Percentiles rank a stretch among this genome's conserved stretches.
Conservation (phyloP, 2,329 filamentous ascomycete species). For the Fragosphaeria purpurea region DNA sequence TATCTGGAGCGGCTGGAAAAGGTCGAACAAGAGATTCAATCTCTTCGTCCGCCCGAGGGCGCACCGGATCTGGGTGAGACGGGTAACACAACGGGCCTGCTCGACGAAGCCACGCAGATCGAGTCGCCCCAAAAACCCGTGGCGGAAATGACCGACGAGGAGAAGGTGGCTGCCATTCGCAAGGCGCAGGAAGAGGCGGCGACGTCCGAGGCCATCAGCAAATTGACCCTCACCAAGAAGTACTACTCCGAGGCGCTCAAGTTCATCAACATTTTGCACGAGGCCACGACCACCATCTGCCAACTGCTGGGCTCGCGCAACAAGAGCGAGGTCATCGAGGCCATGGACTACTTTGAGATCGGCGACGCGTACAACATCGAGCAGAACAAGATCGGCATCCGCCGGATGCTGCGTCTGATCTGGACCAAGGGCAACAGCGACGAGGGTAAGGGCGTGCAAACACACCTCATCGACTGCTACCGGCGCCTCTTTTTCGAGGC, state of each 20-base stretch:
- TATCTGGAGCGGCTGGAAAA: conserved; percentile 76
- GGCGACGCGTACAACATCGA: conserved; percentile 95
- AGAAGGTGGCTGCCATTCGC: conserved; percentile 60
- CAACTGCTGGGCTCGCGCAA: conserved; percentile 89
- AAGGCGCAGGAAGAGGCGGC: conserved; percentile 81
- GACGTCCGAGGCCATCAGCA: conserved; percentile 78
- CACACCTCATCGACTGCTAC: conserved; percentile 94
- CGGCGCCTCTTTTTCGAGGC: conserved; percentile 93
- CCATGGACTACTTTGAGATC: conserved; percentile 96
- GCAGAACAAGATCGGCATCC: conserved; percentile 82
- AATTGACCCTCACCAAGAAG: conserved; percentile 75
- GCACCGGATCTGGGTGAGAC: conserved; percentile 63
- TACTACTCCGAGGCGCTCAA: conserved; percentile 90
- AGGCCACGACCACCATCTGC: conserved; percentile 68
- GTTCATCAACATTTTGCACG: conserved; percentile 86
- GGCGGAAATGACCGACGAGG: conserved; percentile 63
- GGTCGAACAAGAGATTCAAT: conserved; percentile 72
- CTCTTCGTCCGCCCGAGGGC: conserved; percentile 67
- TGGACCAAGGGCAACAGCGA: conserved; percentile 99
- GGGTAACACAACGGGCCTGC: conserved; percentile 59
- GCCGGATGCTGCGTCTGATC: conserved; percentile 90
- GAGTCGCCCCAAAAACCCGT: conserved; percentile 51
- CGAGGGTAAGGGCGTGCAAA: conserved; percentile 95
- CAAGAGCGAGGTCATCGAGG: conserved; percentile 97
- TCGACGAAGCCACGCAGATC: conserved; percentile 82